A percentile compares a stretch with the other conserved stretches of the same genome.
Evolutionary conservation across 148 eudicot genomes (phyloP).

Genomic region (Spergularia bocconei): DNA sequence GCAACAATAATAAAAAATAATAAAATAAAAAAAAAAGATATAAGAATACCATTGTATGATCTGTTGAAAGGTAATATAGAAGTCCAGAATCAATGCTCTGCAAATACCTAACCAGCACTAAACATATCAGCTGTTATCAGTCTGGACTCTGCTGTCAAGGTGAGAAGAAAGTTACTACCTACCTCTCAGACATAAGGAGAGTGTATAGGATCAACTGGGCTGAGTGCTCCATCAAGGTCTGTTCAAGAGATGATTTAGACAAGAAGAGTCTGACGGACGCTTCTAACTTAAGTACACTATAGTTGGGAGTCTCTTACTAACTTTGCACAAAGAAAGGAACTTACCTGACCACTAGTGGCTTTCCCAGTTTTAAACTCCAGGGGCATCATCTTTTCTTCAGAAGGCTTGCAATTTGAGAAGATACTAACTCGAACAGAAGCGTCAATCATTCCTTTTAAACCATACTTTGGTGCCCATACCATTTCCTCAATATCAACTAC

Average conservation of each 20-base stretch:
- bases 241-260: slow-evolving; percentile 31
- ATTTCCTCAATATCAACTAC: slow-evolving; percentile 97
- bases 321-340: slow-evolving; percentile 10
- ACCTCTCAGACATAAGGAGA: slow-evolving; percentile 98
- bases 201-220: slow-evolving; percentile 96
- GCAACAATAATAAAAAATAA: background rate
- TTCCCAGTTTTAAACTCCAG: slow-evolving; percentile 97
- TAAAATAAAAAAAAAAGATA: slow-evolving; percentile 10
- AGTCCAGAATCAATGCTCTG: slow-evolving; percentile 75
- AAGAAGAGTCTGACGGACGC: slow-evolving; percentile 3
- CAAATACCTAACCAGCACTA: slow-evolving; percentile 48
- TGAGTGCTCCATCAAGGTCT: slow-evolving; percentile 85
- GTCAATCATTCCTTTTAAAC: slow-evolving; percentile 96
- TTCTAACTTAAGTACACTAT: background rate
- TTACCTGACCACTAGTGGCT: slow-evolving; percentile 88
- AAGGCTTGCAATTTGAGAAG: slow-evolving; percentile 33
- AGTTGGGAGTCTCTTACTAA: background rate
- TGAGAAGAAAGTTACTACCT: slow-evolving; percentile 3
- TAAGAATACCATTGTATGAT: slow-evolving; percentile 72
- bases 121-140: slow-evolving; percentile 13
- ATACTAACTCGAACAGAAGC: slow-evolving; percentile 69
- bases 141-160: background rate
- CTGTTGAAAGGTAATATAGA: slow-evolving; percentile 85
- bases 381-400: slow-evolving; percentile 70
- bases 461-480: slow-evolving; percentile 99